Evolutionary conservation across 352 stramenopile genomes (phyloP).

Genomic region (Phytophthora tentaculata): DNA sequence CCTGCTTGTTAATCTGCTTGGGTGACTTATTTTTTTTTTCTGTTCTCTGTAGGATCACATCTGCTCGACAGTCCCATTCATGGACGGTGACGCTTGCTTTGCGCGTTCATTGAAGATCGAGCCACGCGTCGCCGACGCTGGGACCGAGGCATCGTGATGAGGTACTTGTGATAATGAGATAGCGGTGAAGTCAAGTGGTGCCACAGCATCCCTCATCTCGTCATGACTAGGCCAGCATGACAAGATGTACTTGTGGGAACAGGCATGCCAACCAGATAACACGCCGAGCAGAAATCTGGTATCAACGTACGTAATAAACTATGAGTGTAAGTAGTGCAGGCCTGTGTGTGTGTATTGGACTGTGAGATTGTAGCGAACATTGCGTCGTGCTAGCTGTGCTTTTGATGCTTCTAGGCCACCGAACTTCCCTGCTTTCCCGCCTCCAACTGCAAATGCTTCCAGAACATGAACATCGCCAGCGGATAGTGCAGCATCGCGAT

Average conservation of each 20-base stretch:
- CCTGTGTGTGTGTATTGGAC: not conserved
- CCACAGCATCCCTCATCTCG: not conserved
- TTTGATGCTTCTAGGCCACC: slow-evolving; percentile 1
- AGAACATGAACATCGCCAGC: slow-evolving; percentile 39
- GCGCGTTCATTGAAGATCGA: slow-evolving; percentile 83
- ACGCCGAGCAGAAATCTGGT: slow-evolving; percentile 4
- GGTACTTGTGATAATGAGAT: slow-evolving; percentile 6
- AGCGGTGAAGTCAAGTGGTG: not conserved
- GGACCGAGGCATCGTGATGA: slow-evolving; percentile 17
- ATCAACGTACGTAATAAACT: slow-evolving; percentile 24
- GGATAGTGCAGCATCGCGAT: slow-evolving; percentile 66
- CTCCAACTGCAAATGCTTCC: slow-evolving; percentile 32
- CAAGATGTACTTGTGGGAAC: not conserved
- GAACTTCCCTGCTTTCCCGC: slow-evolving; percentile 14
- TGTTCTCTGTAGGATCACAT: slow-evolving; percentile 66
- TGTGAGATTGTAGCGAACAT: slow-evolving; percentile 2
- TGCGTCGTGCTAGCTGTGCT: not conserved
- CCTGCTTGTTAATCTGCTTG: not conserved
- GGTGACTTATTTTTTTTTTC: slow-evolving; percentile 3
- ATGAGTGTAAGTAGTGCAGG: slow-evolving; percentile 27
- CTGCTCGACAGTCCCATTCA: slow-evolving; percentile 67
- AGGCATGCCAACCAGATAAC: slow-evolving; percentile 8
- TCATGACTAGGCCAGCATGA: not conserved
- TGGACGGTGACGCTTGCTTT: slow-evolving; percentile 80
- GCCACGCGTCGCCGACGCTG: slow-evolving; percentile 66